Conservation (phyloP, 1,139 yeast genomes). For the Pichia kudriavzevii region DNA sequence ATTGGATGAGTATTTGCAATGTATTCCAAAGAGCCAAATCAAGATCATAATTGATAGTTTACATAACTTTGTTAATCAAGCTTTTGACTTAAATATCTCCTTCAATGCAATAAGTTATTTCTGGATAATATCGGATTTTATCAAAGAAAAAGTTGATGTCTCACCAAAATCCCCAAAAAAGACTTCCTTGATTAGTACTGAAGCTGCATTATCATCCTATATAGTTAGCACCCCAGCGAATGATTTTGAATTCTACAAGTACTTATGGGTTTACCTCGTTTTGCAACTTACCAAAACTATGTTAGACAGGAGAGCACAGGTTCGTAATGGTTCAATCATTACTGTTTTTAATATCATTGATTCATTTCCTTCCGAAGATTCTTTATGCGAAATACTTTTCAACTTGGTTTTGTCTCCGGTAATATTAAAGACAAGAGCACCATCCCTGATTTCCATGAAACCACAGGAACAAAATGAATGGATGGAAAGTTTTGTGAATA, state of each 20-base stretch:
- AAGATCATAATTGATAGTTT: conserved; percentile 63
- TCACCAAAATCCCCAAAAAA: neutral
- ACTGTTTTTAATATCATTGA: conserved; percentile 81
- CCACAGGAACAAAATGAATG: conserved; percentile 33
- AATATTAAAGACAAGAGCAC: conserved; percentile 26
- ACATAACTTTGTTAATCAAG: conserved; percentile 63
- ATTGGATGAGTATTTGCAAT: conserved; percentile 72
- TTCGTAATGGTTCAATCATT: conserved; percentile 81
- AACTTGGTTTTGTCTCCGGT: conserved; percentile 40
- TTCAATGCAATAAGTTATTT: conserved; percentile 87
- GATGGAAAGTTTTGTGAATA: conserved; percentile 50
- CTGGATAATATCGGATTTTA: conserved; percentile 81
- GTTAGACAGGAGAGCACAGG: conserved; percentile 63
- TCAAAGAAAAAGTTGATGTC: conserved; percentile 30
- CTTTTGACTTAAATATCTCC: conserved; percentile 70
- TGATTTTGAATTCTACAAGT: conserved; percentile 20
- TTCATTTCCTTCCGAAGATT: conserved; percentile 56
- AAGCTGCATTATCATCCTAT: conserved; percentile 23
- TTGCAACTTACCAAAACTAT: conserved; percentile 56
- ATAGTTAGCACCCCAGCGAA: conserved; percentile 19
- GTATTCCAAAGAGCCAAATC: conserved; percentile 58
- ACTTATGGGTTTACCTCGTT: conserved; percentile 59
- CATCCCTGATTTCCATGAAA: neutral
- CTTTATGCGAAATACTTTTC: conserved; percentile 52
- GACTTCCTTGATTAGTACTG: conserved; percentile 16